phyloP scores from a whole-genome alignment of 2,329 filamentous ascomycete species.

The Colletotrichum tanaceti region DNA sequence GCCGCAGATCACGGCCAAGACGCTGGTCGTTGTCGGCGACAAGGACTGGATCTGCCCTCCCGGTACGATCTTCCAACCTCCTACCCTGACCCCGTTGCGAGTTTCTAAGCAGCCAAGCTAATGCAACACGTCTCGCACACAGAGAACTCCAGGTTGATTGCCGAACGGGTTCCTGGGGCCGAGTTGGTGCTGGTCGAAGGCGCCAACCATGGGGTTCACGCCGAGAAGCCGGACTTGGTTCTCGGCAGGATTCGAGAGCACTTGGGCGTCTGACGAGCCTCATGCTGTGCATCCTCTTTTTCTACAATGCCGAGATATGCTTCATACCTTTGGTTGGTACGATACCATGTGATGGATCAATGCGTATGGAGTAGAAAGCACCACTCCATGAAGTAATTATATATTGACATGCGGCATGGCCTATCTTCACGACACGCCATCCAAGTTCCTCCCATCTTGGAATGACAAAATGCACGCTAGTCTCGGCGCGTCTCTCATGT shows the following conservation, averaged over 20 bases:
- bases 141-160: conserved; percentile 50
- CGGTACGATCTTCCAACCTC: conserved; percentile 41
- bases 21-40: conserved; percentile 52
- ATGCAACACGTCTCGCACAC: not conserved
- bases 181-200: conserved; percentile 46
- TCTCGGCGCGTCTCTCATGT: conserved; percentile 22
- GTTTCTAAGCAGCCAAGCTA: not conserved
- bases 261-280: conserved; percentile 17
- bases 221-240: conserved; percentile 50
- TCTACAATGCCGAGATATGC: too few relatives aligned
- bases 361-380: too few relatives aligned
- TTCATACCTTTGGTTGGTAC: too few relatives aligned
- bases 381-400: too few relatives aligned
- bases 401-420: too few relatives aligned
- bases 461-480: too few relatives aligned
- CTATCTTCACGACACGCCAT: too few relatives aligned
- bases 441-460: too few relatives aligned
- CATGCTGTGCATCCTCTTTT: too few relatives aligned
- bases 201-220: conserved; percentile 53
- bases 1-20: conserved; percentile 48
- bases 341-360: too few relatives aligned
- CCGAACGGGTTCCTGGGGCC: conserved; percentile 44
- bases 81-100: not conserved
- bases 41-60: conserved; percentile 56
- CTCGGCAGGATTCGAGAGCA: conserved; percentile 44